Base-by-base conservation (phyloP, 129 eudicot species). In the Artemisia argyi region DNA sequence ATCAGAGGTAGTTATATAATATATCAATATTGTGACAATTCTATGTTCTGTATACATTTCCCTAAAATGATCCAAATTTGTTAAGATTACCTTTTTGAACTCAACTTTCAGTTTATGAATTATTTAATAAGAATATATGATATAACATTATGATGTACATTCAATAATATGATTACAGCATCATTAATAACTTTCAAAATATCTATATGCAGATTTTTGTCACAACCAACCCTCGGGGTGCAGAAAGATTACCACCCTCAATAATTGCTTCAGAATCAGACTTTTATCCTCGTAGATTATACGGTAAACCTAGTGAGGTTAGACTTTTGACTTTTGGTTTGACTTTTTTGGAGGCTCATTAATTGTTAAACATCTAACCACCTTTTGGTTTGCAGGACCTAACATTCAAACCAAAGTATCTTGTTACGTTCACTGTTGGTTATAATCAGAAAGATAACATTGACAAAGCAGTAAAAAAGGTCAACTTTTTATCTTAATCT, bases 371-470 rank as follows among this genome's bases (percentile, higher is more conserved):
- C 20, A 44, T 16, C 61, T 79, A 57, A 75, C 26, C 19, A 48
- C 12, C 20, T 64, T 18, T 49, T 0, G 28, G 62, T 83, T 77
- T 80, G 80, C 86, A 94, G 99, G 99, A 94, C 79, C 75, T 94
- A 78, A 61, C 71, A 44, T 55, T 56, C 66, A 86, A 24, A 61
- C 99, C 92, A 16, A 94, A 83, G 73, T 94, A 94, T 76, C 93
- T 94, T 16, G 94, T 94, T 58, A 74, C 97, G 20, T 94, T 94
- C 74, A 90, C 99, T 0, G 97, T 90, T 65, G 99, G 99, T 72
- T 82, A 80, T 75, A 71, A 78, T 82, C 96, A 85, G 82, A 94
- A 79, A 80, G 75, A 81, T 30, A 94, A 80, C 78, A 81, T 94
- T 71, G 91, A 94, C 68, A 80, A 82, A 57, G 91, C 96, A 39